Base-by-base conservation (phyloP, 257 asterid genomes). In the Fraxinus quadrangulata region DNA sequence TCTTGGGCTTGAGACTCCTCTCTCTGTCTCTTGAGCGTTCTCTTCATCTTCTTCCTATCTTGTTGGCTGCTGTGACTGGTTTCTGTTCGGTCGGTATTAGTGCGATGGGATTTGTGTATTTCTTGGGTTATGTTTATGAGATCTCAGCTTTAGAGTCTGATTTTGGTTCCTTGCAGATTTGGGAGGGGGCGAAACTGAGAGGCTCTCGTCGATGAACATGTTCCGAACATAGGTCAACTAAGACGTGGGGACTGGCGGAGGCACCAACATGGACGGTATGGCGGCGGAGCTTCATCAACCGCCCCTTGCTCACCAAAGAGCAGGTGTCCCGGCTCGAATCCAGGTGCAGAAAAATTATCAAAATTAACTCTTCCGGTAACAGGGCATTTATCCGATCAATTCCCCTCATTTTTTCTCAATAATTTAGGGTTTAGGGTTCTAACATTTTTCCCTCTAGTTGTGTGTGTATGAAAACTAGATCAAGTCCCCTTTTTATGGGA, bases 231-330 rank as follows among this genome's bases (percentile, higher is more conserved):
- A 85, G 84, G 78, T 72, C 67, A 69, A 91, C 85, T 77, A 86
- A 85, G 40, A 70, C 45, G 71, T 90, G 94, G 9, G 97, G 92
- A 72, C 83, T 74, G 12, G 88, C 85, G 26, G 97, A 88, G 23
- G 97, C 96, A 79, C 91, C 97, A 81, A 92, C 85, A 61, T 93
- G 94, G 65, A 91, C 79, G 56, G 90, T 80, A 1, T 83, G 84
- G 40, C 98, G 97, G 87, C 93, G 87, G 75, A 86, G 90, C 47
- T 97, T 87, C 89, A 76, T 59, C 8, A 88, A 96, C 98, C 97
- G 91, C 80, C 96, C 79, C 88, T 89, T 86, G 91, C 97, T 92
- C 47, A 94, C 97, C 61, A 90, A 84, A 3, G 97, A 87, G 33
- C 88, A 86, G 9, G 94, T 84, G 72, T 94, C 98, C 42, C 94